Evolutionary conservation across 768 basidiomycete species (phyloP).

Genomic region (Pulveroboletus sp.): DNA sequence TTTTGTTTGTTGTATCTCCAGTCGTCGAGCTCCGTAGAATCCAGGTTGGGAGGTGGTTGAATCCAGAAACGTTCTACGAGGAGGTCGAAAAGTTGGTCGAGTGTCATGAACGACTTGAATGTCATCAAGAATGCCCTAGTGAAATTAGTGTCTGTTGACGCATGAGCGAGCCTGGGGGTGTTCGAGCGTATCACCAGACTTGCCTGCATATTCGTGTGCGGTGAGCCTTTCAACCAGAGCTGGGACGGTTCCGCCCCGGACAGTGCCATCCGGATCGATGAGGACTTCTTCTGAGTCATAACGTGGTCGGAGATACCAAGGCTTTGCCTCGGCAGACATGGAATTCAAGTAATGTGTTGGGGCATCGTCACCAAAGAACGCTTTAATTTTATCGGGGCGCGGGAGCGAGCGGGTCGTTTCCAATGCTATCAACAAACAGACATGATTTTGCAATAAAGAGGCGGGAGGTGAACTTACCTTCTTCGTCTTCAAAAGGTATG

Average conservation of each 20-base stretch:
- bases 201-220: constrained; percentile 57
- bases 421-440: constrained; percentile 12
- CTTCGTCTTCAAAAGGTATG: constrained; percentile 15
- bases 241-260: constrained; percentile 57
- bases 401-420: constrained; percentile 13
- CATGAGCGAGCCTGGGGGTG: constrained; percentile 1
- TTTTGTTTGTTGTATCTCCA: constrained; percentile 59
- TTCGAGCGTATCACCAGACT: constrained; percentile 15
- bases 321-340: constrained; percentile 40
- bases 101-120: constrained; percentile 61
- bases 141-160: constrained; percentile 46
- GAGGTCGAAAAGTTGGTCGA: constrained; percentile 50
- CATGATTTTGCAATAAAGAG: neutral
- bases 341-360: constrained; percentile 41
- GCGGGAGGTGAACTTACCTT: constrained; percentile 5
- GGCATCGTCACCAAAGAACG: constrained; percentile 50
- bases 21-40: constrained; percentile 40
- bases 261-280: constrained; percentile 58
- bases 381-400: constrained; percentile 40
- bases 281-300: constrained; percentile 56
- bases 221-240: constrained; percentile 66
- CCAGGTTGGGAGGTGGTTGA: constrained; percentile 45
- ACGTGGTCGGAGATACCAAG: constrained; percentile 58
- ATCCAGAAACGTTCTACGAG: constrained; percentile 56
- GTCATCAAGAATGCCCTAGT: constrained; percentile 65